phyloP scores from a whole-genome alignment of 345 rosid species.

The Citrus australasica region DNA sequence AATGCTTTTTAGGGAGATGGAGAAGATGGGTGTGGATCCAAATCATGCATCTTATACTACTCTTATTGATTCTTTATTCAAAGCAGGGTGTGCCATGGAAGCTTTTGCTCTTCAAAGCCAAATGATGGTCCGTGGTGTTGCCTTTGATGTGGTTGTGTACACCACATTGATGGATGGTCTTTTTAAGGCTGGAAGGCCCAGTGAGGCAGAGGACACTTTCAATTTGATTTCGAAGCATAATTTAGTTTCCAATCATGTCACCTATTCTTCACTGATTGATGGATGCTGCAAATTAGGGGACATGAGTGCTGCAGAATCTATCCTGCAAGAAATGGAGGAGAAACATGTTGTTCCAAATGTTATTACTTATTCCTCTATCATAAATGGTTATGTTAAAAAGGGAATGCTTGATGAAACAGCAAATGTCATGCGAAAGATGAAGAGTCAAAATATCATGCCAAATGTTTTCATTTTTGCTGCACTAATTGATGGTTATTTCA shows the following conservation, averaged over 20 bases:
- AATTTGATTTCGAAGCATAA: slow-evolving; percentile 38
- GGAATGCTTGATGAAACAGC: slow-evolving; percentile 72
- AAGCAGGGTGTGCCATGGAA: slow-evolving; percentile 45
- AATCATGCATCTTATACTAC: slow-evolving; percentile 66
- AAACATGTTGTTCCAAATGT: slow-evolving; percentile 48
- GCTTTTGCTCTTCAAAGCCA: slow-evolving; percentile 69
- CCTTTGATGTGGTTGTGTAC: slow-evolving; percentile 72
- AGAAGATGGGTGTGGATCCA: slow-evolving; percentile 58
- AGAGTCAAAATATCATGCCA: slow-evolving; percentile 43
- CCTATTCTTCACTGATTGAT: slow-evolving; percentile 73
- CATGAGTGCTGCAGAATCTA: slow-evolving; percentile 46
- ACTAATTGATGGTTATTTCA: slow-evolving; percentile 70
- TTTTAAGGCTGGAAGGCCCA: slow-evolving; percentile 57
- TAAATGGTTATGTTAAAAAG: slow-evolving; percentile 68
- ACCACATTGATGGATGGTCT: slow-evolving; percentile 76
- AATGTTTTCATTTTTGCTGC: slow-evolving; percentile 51
- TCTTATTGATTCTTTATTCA: slow-evolving; percentile 66
- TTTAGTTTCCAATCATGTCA: slow-evolving; percentile 48
- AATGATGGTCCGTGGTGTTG: slow-evolving; percentile 70
- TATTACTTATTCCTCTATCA: slow-evolving; percentile 61
- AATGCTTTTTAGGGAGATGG: slow-evolving; percentile 61
- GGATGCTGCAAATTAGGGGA: slow-evolving; percentile 70
- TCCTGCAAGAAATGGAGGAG: slow-evolving; percentile 58
- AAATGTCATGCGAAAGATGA: slow-evolving; percentile 51
- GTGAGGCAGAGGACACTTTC: slow-evolving; percentile 60